These are phyloP conservation scores for Umbelopsis vinacea DNA, from an alignment of 192 early-diverging fungal genomes.

Conservation along the genomic window DNA sequence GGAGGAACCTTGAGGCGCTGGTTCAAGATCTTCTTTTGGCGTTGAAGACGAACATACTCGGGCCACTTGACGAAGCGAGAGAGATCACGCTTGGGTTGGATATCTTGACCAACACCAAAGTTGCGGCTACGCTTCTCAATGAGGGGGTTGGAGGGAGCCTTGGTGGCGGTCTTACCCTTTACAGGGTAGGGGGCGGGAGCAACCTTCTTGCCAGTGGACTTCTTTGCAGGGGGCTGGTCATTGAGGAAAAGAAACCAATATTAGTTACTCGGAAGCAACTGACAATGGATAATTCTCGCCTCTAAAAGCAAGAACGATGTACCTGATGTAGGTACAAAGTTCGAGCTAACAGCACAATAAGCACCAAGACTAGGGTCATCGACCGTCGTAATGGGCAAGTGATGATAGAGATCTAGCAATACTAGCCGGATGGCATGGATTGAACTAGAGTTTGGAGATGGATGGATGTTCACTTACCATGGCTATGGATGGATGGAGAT, in stretches of 20 bases:
- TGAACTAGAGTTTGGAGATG: slow-evolving; percentile 14
- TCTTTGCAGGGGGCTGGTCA: slow-evolving; percentile 42
- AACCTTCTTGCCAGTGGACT: slow-evolving; percentile 82
- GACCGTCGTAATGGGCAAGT: slow-evolving; percentile 7
- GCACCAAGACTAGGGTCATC: slow-evolving; percentile 7
- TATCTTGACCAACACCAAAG: slow-evolving; percentile 94
- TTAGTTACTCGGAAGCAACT: slow-evolving; percentile 24
- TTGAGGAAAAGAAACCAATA: slow-evolving; percentile 25
- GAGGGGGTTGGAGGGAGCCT: slow-evolving; percentile 78
- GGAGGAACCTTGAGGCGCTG: slow-evolving; percentile 99
- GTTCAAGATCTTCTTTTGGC: slow-evolving; percentile 94
- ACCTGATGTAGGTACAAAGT: background rate
- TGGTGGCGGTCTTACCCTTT: slow-evolving; percentile 69
- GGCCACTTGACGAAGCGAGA: slow-evolving; percentile 98
- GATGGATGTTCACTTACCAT: slow-evolving; percentile 22
- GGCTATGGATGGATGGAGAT: slow-evolving; percentile 1
- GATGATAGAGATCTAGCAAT: slow-evolving; percentile 13
- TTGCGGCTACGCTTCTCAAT: slow-evolving; percentile 92
- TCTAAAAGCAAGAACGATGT: slow-evolving; percentile 17
- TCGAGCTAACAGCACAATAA: slow-evolving; percentile 19
- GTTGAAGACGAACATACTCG: slow-evolving; percentile 96
- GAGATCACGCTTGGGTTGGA: slow-evolving; percentile 93
- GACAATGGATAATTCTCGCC: slow-evolving; percentile 12
- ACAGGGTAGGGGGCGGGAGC: slow-evolving; percentile 82
- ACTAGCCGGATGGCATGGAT: slow-evolving; percentile 6